Conservation (phyloP, 1,284 basidiomycete species). For the Irpex sp. region DNA sequence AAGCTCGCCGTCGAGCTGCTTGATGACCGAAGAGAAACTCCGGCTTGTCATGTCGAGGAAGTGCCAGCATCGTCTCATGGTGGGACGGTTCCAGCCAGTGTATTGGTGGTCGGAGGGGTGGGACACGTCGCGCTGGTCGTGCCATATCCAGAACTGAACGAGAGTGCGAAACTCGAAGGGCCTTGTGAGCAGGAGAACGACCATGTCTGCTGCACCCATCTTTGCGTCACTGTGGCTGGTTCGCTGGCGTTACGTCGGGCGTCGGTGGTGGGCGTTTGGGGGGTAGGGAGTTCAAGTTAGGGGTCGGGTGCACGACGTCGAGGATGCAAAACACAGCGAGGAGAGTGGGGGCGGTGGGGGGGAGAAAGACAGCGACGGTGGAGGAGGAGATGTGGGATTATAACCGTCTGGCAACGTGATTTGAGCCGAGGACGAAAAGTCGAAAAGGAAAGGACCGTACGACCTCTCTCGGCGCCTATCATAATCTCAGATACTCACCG, state of each 20-base stretch:
- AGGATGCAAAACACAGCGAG: neutral
- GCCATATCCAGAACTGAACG: constrained; percentile 74
- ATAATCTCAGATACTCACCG: neutral
- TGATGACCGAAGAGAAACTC: constrained; percentile 92
- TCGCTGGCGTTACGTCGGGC: neutral
- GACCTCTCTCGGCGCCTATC: neutral
- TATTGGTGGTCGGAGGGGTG: constrained; percentile 61
- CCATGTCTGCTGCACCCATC: constrained; percentile 33
- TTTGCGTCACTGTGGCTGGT: constrained; percentile 3
- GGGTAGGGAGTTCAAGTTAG: too few species aligned
- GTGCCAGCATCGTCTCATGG: constrained; percentile 89
- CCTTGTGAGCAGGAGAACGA: constrained; percentile 65
- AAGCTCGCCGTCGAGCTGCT: constrained; percentile 93
- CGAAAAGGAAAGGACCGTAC: neutral
- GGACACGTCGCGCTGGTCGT: constrained; percentile 79
- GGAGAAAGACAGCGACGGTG: neutral
- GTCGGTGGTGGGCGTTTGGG: neutral
- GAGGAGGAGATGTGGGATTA: neutral
- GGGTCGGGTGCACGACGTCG: neutral
- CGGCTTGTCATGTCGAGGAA: constrained; percentile 88
- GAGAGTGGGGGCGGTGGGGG: neutral
- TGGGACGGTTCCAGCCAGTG: constrained; percentile 77
- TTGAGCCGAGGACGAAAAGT: neutral
- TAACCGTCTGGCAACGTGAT: neutral
- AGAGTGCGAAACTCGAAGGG: constrained; percentile 76